phyloP scores from a whole-genome alignment of 2,329 filamentous ascomycete species.

The Epicoccum sorghinum region DNA sequence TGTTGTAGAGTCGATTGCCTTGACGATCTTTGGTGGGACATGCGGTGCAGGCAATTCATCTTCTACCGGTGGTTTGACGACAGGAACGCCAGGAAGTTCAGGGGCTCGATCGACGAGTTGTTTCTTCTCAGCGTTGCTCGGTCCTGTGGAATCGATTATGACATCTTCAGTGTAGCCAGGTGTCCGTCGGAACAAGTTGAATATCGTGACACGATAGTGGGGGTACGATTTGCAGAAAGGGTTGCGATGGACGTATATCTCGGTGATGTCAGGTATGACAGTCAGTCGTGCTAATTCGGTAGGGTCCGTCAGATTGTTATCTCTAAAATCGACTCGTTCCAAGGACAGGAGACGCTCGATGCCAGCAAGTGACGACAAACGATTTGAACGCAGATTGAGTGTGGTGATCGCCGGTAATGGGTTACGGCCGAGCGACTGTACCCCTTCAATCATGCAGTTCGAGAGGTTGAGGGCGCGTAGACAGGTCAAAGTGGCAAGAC shows the following conservation, averaged over 20 bases:
- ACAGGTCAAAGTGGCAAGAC: constrained; percentile 80
- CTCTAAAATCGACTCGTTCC: constrained; percentile 87
- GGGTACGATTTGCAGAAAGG: constrained; percentile 87
- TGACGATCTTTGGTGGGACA: constrained; percentile 63
- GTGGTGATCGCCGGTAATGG: constrained; percentile 93
- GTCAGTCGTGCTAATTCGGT: constrained; percentile 89
- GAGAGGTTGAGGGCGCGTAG: constrained; percentile 93
- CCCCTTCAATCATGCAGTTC: constrained; percentile 95
- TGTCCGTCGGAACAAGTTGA: constrained; percentile 91
- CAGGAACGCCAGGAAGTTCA: constrained; percentile 75
- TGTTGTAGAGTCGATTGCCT: constrained; percentile 30
- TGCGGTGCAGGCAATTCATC: constrained; percentile 63
- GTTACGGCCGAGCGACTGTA: constrained; percentile 84
- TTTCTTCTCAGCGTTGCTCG: constrained; percentile 84
- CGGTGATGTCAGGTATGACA: constrained; percentile 85
- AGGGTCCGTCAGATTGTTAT: constrained; percentile 90
- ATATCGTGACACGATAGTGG: constrained; percentile 85
- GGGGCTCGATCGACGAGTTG: constrained; percentile 81
- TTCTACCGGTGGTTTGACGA: constrained; percentile 71
- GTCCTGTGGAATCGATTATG: constrained; percentile 81
- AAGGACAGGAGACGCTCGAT: constrained; percentile 87
- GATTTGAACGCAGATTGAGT: constrained; percentile 87
- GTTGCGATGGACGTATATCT: constrained; percentile 92
- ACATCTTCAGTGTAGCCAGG: constrained; percentile 92
- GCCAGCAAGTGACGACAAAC: constrained; percentile 83